phyloP scores from a whole-genome alignment of 2,329 filamentous ascomycete species.

The Hypoxylon sp. region DNA sequence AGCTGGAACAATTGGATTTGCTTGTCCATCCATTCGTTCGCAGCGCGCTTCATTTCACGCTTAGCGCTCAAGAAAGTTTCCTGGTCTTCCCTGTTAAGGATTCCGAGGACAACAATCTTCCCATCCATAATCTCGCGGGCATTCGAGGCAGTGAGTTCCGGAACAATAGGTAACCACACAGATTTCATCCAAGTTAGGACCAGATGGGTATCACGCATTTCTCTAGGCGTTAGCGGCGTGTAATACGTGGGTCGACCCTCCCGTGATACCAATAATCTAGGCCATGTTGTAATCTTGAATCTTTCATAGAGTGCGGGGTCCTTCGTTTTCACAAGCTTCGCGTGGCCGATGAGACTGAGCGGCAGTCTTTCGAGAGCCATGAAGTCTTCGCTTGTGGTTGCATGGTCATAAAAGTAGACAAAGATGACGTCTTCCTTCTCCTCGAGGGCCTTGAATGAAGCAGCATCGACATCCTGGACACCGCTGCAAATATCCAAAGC shows the following conservation, averaged over 20 bases:
- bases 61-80: slow-evolving; percentile 84
- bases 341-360: slow-evolving; percentile 89
- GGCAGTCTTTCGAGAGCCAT: slow-evolving; percentile 87
- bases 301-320: slow-evolving; percentile 81
- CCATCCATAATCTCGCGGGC: slow-evolving; percentile 95
- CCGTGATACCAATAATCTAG: slow-evolving; percentile 88
- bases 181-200: slow-evolving; percentile 94
- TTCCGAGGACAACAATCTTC: slow-evolving; percentile 93
- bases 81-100: slow-evolving; percentile 83
- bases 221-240: slow-evolving; percentile 85
- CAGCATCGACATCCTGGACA: slow-evolving; percentile 84
- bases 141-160: slow-evolving; percentile 91
- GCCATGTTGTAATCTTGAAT: slow-evolving; percentile 98
- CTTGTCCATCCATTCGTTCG: slow-evolving; percentile 98
- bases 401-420: slow-evolving; percentile 97
- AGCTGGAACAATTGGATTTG: slow-evolving; percentile 92
- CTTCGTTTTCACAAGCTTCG: slow-evolving; percentile 91
- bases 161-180: slow-evolving; percentile 96
- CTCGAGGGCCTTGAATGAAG: slow-evolving; percentile 84
- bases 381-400: slow-evolving; percentile 94
- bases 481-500: slow-evolving; percentile 83
- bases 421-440: slow-evolving; percentile 96
- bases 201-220: slow-evolving; percentile 89
- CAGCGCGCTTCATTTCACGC: slow-evolving; percentile 94
- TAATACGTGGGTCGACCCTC: slow-evolving; percentile 94